phyloP scores from a whole-genome alignment of 148 eudicot species.

The Vaccinium corymbosum region DNA sequence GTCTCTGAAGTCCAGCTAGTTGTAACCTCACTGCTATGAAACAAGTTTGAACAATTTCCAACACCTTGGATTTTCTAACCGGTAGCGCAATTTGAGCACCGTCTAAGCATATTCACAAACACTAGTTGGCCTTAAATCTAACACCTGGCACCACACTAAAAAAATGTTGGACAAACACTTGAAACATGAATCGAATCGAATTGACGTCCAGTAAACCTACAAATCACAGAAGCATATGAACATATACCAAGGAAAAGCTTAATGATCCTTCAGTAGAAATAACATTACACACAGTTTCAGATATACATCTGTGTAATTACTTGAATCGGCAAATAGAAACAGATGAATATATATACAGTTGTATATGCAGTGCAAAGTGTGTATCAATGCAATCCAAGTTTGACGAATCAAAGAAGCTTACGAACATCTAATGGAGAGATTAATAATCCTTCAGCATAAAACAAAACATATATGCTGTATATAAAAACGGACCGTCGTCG shows the following conservation, averaged over 20 bases:
- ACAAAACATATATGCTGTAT: too few species aligned
- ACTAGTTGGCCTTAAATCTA: conserved; percentile 30
- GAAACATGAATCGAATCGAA: neutral
- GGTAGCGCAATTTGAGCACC: neutral
- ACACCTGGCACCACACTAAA: conserved; percentile 22
- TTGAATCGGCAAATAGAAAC: too few species aligned
- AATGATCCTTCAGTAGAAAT: neutral
- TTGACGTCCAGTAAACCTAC: neutral
- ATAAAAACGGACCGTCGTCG: too few species aligned
- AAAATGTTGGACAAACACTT: neutral
- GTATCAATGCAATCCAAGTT: too few species aligned
- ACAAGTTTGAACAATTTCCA: conserved; percentile 24
- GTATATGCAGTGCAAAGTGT: too few species aligned
- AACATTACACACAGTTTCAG: neutral
- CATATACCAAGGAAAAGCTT: neutral
- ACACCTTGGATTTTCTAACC: neutral
- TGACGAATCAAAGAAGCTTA: too few species aligned
- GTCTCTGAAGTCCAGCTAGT: conserved; percentile 30
- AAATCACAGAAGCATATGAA: neutral
- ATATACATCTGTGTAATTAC: too few species aligned
- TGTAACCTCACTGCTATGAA: conserved; percentile 37
- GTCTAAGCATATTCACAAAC: neutral
- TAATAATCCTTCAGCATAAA: too few species aligned
- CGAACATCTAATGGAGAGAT: too few species aligned
- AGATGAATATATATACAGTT: too few species aligned